phyloP scores from a whole-genome alignment of 768 basidiomycete genomes.

The Macrolepiota fuliginosa region DNA sequence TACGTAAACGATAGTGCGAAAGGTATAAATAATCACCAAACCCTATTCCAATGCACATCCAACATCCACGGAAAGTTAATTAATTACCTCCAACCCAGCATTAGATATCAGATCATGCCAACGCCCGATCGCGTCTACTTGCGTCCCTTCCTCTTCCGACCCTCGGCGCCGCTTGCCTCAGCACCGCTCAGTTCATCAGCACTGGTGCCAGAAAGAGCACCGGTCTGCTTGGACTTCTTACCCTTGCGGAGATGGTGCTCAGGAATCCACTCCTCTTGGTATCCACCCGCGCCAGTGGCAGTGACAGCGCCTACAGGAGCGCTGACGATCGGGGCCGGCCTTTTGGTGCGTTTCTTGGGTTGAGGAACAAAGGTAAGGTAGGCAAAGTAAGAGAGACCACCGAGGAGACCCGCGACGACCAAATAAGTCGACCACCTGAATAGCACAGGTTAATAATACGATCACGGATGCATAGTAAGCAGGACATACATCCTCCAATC shows the following conservation, averaged over 20 bases:
- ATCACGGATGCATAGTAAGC: background rate
- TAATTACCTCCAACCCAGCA: slow-evolving; percentile 4
- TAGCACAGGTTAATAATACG: background rate
- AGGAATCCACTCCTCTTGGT: slow-evolving; percentile 93
- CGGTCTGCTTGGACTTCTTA: slow-evolving; percentile 49
- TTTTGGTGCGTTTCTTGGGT: slow-evolving; percentile 54
- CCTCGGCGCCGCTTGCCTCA: slow-evolving; percentile 64
- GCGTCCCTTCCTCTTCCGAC: slow-evolving; percentile 53
- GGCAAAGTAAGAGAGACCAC: slow-evolving; percentile 60
- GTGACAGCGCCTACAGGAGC: slow-evolving; percentile 57
- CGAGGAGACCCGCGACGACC: slow-evolving; percentile 61
- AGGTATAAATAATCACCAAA: slow-evolving; percentile 4
- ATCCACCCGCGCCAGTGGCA: slow-evolving; percentile 65
- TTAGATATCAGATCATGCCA: background rate
- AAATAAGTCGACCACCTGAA: slow-evolving; percentile 65
- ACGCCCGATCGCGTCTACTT: slow-evolving; percentile 27
- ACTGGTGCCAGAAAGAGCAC: slow-evolving; percentile 42
- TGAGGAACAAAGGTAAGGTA: slow-evolving; percentile 67
- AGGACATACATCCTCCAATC: slow-evolving; percentile 73
- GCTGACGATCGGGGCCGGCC: slow-evolving; percentile 41
- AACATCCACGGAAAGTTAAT: slow-evolving; percentile 3
- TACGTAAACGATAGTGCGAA: background rate
- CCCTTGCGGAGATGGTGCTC: slow-evolving; percentile 78
- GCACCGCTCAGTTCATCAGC: slow-evolving; percentile 68
- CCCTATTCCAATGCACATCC: background rate